phyloP scores from a whole-genome alignment of 2,329 filamentous ascomycete species.

The Aspergillus sojae region DNA sequence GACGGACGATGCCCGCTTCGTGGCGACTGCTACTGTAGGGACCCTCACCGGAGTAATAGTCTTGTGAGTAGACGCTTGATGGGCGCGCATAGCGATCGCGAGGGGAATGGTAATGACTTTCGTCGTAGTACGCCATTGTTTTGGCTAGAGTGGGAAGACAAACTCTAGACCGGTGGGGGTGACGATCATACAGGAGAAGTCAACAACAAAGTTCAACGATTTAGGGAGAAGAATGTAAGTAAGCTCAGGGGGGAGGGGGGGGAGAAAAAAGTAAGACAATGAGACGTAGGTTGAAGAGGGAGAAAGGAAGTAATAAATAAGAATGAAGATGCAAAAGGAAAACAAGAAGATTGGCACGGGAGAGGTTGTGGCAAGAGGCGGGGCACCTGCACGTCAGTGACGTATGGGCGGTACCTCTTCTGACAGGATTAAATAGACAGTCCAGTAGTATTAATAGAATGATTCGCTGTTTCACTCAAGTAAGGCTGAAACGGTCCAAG shows the following conservation, averaged over 20 bases:
- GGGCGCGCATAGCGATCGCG: conserved; percentile 36
- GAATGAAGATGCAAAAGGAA: not conserved
- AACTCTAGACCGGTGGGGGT: conserved; percentile 1
- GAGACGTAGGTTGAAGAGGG: not conserved
- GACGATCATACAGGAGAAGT: conserved; percentile 11
- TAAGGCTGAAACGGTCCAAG: not conserved
- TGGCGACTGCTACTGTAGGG: conserved; percentile 16
- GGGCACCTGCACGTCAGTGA: conserved; percentile 4
- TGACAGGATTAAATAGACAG: not conserved
- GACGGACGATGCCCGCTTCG: conserved; percentile 24
- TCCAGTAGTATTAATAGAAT: not conserved
- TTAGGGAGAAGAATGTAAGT: conserved; percentile 1
- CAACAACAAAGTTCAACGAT: not conserved
- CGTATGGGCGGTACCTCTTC: not conserved
- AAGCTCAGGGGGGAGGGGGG: conserved; percentile 10
- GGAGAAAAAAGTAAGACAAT: conserved; percentile 9
- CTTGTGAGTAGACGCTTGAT: conserved; percentile 26
- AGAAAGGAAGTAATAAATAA: not conserved
- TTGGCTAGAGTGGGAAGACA: conserved; percentile 1
- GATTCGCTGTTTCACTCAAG: not conserved
- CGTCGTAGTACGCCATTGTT: conserved; percentile 43
- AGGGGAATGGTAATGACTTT: conserved; percentile 31
- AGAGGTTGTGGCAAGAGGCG: conserved; percentile 10
- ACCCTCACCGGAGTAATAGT: conserved; percentile 31
- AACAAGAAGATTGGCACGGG: conserved; percentile 1